Conservation (phyloP, 2,329 filamentous ascomycete genomes). For the Kalaharituber pfeilii region DNA sequence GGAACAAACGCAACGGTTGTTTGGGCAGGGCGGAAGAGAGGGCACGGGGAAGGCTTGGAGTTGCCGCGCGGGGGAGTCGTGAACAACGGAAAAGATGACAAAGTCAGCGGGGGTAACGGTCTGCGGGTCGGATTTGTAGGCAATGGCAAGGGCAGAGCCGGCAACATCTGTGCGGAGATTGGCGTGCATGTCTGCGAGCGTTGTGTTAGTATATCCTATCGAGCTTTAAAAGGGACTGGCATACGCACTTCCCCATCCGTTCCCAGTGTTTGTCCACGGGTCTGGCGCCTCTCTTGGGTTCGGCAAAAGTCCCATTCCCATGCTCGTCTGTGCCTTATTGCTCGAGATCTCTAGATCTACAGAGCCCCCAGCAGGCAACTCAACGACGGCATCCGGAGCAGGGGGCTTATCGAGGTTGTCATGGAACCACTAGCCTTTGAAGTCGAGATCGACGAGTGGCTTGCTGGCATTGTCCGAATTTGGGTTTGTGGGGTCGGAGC, state of each 20-base stretch:
- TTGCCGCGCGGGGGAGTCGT: slow-evolving; percentile 13
- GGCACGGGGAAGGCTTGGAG: slow-evolving; percentile 11
- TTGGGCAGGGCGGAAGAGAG: slow-evolving; percentile 12
- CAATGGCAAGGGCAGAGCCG: slow-evolving; percentile 13
- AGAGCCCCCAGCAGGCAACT: slow-evolving; percentile 5
- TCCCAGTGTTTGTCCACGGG: slow-evolving; percentile 12
- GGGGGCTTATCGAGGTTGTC: slow-evolving; percentile 15
- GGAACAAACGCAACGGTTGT: slow-evolving; percentile 11
- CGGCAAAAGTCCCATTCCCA: slow-evolving; percentile 6
- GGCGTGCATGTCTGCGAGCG: slow-evolving; percentile 13
- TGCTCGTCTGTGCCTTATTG: slow-evolving; percentile 12
- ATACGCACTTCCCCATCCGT: slow-evolving; percentile 12
- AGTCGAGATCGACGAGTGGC: slow-evolving; percentile 11
- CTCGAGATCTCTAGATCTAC: slow-evolving; percentile 12
- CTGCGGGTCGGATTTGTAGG: slow-evolving; percentile 10
- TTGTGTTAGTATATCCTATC: too few relatives aligned
- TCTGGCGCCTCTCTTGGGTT: slow-evolving; percentile 10
- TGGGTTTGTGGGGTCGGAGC: slow-evolving; percentile 11
- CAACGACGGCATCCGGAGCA: slow-evolving; percentile 2
- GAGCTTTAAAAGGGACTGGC: too few relatives aligned
- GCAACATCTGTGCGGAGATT: slow-evolving; percentile 10
- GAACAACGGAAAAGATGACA: slow-evolving; percentile 11
- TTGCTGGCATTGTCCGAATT: slow-evolving; percentile 14
- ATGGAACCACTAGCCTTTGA: slow-evolving; percentile 16
- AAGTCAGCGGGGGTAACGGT: slow-evolving; percentile 11